These are phyloP conservation scores for Teratosphaeria gauchensis DNA, from an alignment of 2,329 filamentous ascomycete species.

Conservation along the genomic window DNA sequence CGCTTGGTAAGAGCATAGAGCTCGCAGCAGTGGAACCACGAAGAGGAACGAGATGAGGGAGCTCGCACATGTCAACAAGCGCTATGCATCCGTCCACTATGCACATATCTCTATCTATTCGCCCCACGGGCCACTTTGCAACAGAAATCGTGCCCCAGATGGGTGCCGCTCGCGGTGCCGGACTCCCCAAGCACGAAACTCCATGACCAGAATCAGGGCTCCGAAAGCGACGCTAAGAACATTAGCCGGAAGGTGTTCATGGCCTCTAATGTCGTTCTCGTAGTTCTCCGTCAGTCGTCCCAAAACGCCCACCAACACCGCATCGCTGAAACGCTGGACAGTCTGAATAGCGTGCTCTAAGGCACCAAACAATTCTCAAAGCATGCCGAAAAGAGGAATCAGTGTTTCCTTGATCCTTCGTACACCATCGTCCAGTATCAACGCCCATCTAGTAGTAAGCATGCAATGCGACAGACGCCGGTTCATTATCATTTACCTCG, in stretches of 20 bases:
- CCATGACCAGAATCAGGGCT: background rate
- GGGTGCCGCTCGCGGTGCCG: no score
- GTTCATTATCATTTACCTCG: no score
- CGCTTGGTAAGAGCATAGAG: no score
- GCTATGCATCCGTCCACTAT: no score
- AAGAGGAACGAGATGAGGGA: no score
- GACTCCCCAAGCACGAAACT: no score
- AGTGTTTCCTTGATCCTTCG: background rate
- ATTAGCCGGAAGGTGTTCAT: background rate
- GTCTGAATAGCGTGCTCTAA: background rate
- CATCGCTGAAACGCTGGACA: conserved; percentile 5
- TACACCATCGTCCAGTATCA: background rate
- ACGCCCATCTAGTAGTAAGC: background rate
- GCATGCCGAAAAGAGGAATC: background rate
- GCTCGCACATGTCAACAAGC: no score
- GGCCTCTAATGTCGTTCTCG: background rate
- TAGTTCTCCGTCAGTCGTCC: background rate
- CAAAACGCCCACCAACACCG: conserved; percentile 3
- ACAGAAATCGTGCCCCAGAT: no score
- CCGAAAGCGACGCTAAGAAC: background rate
- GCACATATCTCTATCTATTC: background rate
- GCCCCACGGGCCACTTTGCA: background rate
- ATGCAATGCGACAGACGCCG: no score
- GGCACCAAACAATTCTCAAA: background rate
- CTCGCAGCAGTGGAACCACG: no score